phyloP scores from a whole-genome alignment of 1,139 yeast genomes.

The Suhomyces wounanorum region DNA sequence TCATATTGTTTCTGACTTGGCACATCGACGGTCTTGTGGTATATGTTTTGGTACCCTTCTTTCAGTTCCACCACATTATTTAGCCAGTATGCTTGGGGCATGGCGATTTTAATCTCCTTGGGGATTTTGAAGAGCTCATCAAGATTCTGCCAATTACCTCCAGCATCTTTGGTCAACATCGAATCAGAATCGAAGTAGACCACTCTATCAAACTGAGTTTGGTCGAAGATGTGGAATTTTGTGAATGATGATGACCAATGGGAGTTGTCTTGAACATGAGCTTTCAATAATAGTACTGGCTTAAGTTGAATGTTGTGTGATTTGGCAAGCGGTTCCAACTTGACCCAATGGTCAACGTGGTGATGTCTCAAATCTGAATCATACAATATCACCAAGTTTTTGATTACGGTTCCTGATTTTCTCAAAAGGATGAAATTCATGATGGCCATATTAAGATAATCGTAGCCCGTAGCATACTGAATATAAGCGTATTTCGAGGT shows the following conservation, averaged over 20 bases:
- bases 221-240: conserved; percentile 53
- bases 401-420: conserved; percentile 23
- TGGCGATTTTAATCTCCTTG: conserved; percentile 28
- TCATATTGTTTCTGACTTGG: conserved; percentile 16
- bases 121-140: conserved; percentile 39
- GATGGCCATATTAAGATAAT: conserved; percentile 36
- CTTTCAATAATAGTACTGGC: conserved; percentile 22
- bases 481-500: conserved; percentile 29
- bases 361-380: conserved; percentile 20
- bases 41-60: conserved; percentile 13
- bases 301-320: conserved; percentile 21
- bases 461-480: conserved; percentile 40
- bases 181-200: conserved; percentile 49
- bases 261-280: conserved; percentile 21
- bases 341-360: conserved; percentile 13
- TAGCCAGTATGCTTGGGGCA: conserved; percentile 46
- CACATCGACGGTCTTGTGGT: conserved; percentile 18
- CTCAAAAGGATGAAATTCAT: conserved; percentile 31
- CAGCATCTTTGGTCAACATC: conserved; percentile 25
- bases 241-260: conserved; percentile 58
- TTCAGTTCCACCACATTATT: conserved; percentile 18
- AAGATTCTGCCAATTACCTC: conserved; percentile 20
- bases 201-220: conserved; percentile 43
- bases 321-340: conserved; percentile 11
- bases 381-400: conserved; percentile 31